Evolutionary conservation across 2,329 filamentous ascomycete genomes (phyloP).

Genomic region (Claviceps purpurea): DNA sequence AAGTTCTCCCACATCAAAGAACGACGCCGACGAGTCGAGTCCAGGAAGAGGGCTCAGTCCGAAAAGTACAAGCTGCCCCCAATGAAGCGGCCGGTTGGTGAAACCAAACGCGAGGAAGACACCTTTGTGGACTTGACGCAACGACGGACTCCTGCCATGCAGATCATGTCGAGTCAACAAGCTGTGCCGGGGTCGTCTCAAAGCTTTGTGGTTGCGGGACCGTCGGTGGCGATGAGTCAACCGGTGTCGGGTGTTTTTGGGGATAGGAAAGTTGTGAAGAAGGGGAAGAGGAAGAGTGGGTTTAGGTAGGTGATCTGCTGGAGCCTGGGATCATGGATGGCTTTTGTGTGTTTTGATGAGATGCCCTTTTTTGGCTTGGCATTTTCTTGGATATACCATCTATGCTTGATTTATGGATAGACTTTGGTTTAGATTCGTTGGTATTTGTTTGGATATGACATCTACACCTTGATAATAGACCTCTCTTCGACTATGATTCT

Average conservation of each 20-base stretch:
- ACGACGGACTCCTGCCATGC: conserved; percentile 10
- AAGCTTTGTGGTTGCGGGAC: conserved; percentile 14
- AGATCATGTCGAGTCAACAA: conserved; percentile 24
- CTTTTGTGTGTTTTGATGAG: too few relatives aligned
- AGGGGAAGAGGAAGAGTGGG: conserved; percentile 28
- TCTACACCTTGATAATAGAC: too few relatives aligned
- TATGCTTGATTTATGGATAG: too few relatives aligned
- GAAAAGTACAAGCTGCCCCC: conserved; percentile 21
- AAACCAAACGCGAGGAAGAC: conserved; percentile 3
- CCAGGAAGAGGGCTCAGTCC: conserved; percentile 18
- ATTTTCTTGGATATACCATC: too few relatives aligned
- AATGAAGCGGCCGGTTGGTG: conserved; percentile 12
- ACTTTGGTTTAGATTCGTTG: too few relatives aligned
- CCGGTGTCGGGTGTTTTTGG: conserved; percentile 33
- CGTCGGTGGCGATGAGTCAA: conserved; percentile 31
- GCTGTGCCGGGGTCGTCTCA: conserved; percentile 21
- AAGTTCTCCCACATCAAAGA: conserved; percentile 22
- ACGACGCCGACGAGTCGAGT: conserved; percentile 20
- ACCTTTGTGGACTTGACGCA: conserved; percentile 6
- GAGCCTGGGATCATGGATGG: too few relatives aligned
- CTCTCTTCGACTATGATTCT: too few relatives aligned
- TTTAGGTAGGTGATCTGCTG: conserved; percentile 18
- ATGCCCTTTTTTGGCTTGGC: too few relatives aligned
- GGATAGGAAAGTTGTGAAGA: conserved; percentile 29
- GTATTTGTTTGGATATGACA: too few relatives aligned